Percentiles rank a stretch among this genome's conserved stretches.
phyloP scores from a whole-genome alignment of 2,329 filamentous ascomycete genomes.

The Cercospora zeae-maydis region DNA sequence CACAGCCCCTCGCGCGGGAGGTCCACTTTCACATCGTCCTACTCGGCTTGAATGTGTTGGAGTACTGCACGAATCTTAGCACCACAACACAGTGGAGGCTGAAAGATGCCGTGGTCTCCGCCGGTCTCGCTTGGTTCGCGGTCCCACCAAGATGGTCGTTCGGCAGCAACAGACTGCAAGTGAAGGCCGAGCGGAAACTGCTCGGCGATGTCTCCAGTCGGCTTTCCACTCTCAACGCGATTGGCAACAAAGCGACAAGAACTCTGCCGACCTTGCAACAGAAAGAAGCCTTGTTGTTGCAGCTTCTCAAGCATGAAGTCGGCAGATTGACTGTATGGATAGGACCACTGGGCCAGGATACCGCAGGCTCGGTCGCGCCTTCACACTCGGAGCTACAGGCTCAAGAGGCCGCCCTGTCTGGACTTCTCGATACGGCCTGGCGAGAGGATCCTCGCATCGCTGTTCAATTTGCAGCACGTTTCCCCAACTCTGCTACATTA shows the following conservation, averaged over 20 bases:
- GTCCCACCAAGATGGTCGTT: conserved; percentile 85
- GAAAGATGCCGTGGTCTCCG: conserved; percentile 84
- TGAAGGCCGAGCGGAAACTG: conserved; percentile 86
- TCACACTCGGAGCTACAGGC: conserved; percentile 40
- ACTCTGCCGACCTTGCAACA: conserved; percentile 64
- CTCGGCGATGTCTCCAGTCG: conserved; percentile 69
- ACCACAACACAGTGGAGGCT: conserved; percentile 71
- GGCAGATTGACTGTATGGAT: conserved; percentile 85
- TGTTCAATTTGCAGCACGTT: conserved; percentile 77
- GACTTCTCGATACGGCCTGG: conserved; percentile 80
- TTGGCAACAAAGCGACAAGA: conserved; percentile 49
- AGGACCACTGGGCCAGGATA: conserved; percentile 67
- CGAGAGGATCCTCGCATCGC: conserved; percentile 77
- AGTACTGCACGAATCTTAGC: conserved; percentile 62
- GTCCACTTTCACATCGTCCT: conserved; percentile 85
- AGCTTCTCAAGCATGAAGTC: conserved; percentile 81
- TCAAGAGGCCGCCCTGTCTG: conserved; percentile 35
- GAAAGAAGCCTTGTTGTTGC: conserved; percentile 78
- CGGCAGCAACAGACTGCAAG: conserved; percentile 85
- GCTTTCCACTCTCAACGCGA: conserved; percentile 61
- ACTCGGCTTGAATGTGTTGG: conserved; percentile 74
- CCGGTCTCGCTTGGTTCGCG: conserved; percentile 84
- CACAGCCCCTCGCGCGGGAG: conserved; percentile 85
- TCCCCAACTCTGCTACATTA: conserved; percentile 66
- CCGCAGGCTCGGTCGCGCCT: conserved; percentile 27